A percentile compares a stretch with the other conserved stretches of the same genome.
These are phyloP conservation scores for Diaporthe vaccinii DNA, from an alignment of 2,329 filamentous ascomycete genomes.

Conservation along the genomic window DNA sequence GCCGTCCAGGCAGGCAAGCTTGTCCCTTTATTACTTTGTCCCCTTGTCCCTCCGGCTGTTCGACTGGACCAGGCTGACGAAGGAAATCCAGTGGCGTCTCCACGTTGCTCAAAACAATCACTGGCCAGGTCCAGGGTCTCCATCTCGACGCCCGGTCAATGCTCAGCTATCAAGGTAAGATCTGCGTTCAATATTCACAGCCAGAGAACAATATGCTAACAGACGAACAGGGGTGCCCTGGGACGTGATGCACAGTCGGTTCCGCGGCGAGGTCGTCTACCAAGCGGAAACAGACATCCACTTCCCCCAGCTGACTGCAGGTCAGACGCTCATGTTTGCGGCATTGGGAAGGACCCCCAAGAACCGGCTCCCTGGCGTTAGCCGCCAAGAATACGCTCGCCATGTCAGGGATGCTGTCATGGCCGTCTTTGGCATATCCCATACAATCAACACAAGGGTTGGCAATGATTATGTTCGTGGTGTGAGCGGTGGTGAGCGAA, in stretches of 20 bases:
- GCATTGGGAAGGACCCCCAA: slow-evolving; percentile 77
- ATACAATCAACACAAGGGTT: slow-evolving; percentile 79
- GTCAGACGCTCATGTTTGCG: slow-evolving; percentile 84
- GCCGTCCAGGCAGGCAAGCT: slow-evolving; percentile 80
- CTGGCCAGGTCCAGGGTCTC: slow-evolving; percentile 32
- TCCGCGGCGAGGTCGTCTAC: slow-evolving; percentile 89
- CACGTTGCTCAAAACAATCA: slow-evolving; percentile 35
- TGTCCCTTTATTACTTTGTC: slow-evolving; percentile 83
- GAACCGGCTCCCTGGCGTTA: slow-evolving; percentile 70
- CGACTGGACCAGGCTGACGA: slow-evolving; percentile 70
- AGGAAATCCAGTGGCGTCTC: slow-evolving; percentile 46
- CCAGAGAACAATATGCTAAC: background rate
- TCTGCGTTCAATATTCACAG: background rate
- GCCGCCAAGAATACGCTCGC: slow-evolving; percentile 66
- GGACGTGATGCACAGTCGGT: slow-evolving; percentile 81
- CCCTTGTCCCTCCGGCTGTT: slow-evolving; percentile 83
- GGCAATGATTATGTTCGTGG: slow-evolving; percentile 83
- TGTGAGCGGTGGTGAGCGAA: slow-evolving; percentile 80
- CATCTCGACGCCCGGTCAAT: slow-evolving; percentile 26
- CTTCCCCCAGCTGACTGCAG: slow-evolving; percentile 82
- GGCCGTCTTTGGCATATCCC: slow-evolving; percentile 81
- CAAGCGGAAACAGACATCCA: slow-evolving; percentile 87
- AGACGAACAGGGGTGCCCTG: slow-evolving; percentile 68
- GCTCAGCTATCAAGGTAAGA: slow-evolving; percentile 38
- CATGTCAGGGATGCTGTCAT: slow-evolving; percentile 80